Conservation (phyloP, 345 rosid species). For the Excoecaria cochinchinensis region DNA sequence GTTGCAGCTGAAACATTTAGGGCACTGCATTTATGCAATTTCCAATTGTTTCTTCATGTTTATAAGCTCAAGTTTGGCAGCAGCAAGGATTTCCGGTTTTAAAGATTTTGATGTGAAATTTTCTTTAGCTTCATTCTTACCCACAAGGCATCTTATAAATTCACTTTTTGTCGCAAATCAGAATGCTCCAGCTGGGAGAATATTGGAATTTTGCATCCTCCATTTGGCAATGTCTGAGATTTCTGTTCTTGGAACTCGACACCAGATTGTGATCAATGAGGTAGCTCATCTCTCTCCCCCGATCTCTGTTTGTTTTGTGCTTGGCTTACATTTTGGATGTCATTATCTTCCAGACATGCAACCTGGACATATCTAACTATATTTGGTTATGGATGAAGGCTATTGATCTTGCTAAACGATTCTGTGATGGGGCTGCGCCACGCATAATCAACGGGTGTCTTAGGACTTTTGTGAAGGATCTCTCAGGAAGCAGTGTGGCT, state of each 20-base stretch:
- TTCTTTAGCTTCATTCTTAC: neutral
- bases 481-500: conserved; percentile 25
- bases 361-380: neutral
- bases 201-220: conserved; percentile 85
- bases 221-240: conserved; percentile 96
- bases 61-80: no score
- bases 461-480: conserved; percentile 72
- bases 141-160: conserved; percentile 2
- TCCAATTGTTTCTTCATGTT: no score
- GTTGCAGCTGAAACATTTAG: neutral
- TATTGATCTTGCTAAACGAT: conserved; percentile 94
- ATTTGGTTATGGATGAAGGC: conserved; percentile 46
- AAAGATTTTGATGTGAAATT: neutral
- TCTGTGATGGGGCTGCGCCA: conserved; percentile 94
- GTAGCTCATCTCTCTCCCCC: conserved; percentile 26
- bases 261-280: conserved; percentile 95
- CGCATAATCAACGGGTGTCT: conserved; percentile 92
- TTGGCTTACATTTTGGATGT: neutral
- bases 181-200: conserved; percentile 84
- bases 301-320: neutral
- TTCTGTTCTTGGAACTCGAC: conserved; percentile 72
- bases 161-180: conserved; percentile 29
- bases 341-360: conserved; percentile 2
- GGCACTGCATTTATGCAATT: no score
- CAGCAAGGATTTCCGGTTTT: neutral